Evolutionary conservation across 2,329 filamentous ascomycete species (phyloP).

Genomic region (Cladobotryum mycophilum): DNA sequence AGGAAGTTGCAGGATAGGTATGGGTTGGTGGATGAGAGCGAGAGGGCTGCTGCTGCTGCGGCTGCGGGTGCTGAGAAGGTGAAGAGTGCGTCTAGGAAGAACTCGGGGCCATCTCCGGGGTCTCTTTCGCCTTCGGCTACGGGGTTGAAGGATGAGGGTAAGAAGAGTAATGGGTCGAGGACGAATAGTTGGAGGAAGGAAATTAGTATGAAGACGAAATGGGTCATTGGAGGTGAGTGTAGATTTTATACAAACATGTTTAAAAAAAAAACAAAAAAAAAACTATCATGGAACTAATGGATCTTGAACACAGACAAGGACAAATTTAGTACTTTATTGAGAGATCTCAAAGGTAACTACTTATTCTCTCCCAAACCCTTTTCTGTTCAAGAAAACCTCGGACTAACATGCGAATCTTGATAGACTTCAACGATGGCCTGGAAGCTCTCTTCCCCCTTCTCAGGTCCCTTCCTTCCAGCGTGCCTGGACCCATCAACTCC

Average conservation of each 20-base stretch:
- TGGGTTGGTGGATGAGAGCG: conserved; percentile 30
- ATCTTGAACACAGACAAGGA: conserved; percentile 32
- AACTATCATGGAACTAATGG: background rate
- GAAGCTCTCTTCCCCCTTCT: conserved; percentile 40
- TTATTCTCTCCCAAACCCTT: background rate
- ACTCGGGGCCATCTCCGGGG: conserved; percentile 14
- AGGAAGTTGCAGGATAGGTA: conserved; percentile 36
- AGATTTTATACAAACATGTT: background rate
- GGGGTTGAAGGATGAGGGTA: conserved; percentile 17
- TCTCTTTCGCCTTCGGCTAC: conserved; percentile 16
- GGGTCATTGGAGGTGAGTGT: conserved; percentile 36
- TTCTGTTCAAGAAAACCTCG: background rate
- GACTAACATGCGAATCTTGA: background rate
- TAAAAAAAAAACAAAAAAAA: too few relatives aligned
- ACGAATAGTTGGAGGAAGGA: conserved; percentile 27
- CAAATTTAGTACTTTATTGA: conserved; percentile 35
- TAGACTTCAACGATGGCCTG: conserved; percentile 42
- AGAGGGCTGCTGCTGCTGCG: background rate
- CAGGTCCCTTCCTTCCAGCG: conserved; percentile 37
- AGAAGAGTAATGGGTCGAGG: conserved; percentile 17
- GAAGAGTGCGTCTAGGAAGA: conserved; percentile 7
- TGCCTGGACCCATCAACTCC: conserved; percentile 40
- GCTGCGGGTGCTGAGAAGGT: background rate
- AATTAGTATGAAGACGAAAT: conserved; percentile 31
- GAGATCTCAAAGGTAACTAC: conserved; percentile 33